Evolutionary conservation across 2,329 filamentous ascomycete species (phyloP), one percentile per base, ranked within the genome.

Genomic region (Diaporthe caulivora): DNA sequence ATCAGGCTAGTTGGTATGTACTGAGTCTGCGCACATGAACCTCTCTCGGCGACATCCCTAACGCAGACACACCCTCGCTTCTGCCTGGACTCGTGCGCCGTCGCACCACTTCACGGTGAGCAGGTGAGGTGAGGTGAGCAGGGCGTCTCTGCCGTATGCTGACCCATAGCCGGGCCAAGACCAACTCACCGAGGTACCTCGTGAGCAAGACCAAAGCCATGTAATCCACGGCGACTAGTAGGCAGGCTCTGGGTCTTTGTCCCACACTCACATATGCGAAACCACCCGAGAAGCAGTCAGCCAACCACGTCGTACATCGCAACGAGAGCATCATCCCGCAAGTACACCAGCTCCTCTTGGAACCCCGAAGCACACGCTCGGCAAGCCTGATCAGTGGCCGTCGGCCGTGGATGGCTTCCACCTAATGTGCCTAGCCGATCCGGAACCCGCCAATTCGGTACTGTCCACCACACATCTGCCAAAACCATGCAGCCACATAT

Each of bases 391-490:
- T 53, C n/a, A 67, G 51, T 53, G 31, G 31, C 44, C 15, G 47
- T 67, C 40, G 31, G 31, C 44, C 15, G 47, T 67, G 62, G 47
- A 53, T 67, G 62, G 31, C 62, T 67, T 67, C 62, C 62, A 67
- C 62, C 62, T 67, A 67, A 67, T 67, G 62, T 40, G n/a, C 62
- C 37, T 67, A 53, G 62, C 62, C 62, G 62, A 67, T 67, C 62
- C 62, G 47, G 62, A 67, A 67, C 62, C 62, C 62, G 47, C 62
- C 62, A 67, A 47, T 67, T 67, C 62, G 62, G 62, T 67, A 67
- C 62, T 67, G 62, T 67, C 62, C 47, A 67, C 62, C 62, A 67
- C 62, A 53, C 62, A 67, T 67, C 62, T 67, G 62, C 62, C 62
- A 53, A 53, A 67, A 67, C 44, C 62, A 67, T 67, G 62, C 62